Evolutionary conservation across 2,329 filamentous ascomycete genomes (phyloP), one percentile per base, ranked within the genome.

Genomic region (Aspergillus arachidicola): DNA sequence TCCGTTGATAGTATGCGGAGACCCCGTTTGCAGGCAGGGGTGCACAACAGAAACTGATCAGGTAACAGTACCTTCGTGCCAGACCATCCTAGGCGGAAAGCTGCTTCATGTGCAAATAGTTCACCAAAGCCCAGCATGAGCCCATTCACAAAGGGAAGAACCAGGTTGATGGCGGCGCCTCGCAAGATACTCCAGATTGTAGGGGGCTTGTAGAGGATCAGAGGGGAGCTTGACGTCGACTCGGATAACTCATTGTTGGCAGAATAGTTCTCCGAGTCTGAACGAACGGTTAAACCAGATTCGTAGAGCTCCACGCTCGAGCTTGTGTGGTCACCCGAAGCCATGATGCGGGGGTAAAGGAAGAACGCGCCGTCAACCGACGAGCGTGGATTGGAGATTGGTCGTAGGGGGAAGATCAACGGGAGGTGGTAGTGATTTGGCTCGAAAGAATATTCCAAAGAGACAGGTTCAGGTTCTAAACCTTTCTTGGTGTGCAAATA

Each of bases 101-200:
- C 95, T 57, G 92, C 90, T 82, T 99, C 95, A 75, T 99, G 95
- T 60, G 95, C 95, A 78, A 99, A 94, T 58, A 99, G 81, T 81
- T 99, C 95, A 70, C 95, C 95, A 74, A 99, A 97, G 2, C 95
- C 95, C 73, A 99, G 81, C 95, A 99, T 99, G 84, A 99, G 87
- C 54, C 95, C 95, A 80, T 99, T 99, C 74, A 99, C 88, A 73
- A 99, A 99, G 0, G 95, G 95, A 23, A 99, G 81, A 1, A 99
- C 73, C n/a, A 99, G 83, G 77, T 99, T 99, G 80, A 99, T 99
- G 6, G 94, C 93, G 19, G 93, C 92, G 43, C 95, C 93, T 60
- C 94, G 88, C 60, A 97, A 69, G 66, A 99, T 78, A 11, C 91
- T 89, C 92, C 92, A 97, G 51, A 96, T 73, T 0, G 93, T 96